Base-by-base conservation (phyloP, 2,329 filamentous ascomycete species). In the Apiospora marii region DNA sequence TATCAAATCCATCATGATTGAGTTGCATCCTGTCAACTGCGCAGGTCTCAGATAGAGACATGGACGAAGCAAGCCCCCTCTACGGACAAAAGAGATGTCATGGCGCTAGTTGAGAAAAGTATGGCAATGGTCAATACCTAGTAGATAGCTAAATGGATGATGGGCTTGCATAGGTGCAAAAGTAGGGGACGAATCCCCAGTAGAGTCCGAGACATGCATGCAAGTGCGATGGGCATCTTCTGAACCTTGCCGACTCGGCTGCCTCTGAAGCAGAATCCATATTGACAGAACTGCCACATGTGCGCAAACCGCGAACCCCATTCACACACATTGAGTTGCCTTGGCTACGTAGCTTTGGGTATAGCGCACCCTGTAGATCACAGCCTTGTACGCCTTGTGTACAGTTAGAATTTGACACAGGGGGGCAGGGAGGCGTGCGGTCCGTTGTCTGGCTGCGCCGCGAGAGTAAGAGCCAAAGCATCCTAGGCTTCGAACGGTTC, bases 371-470 rank as follows among this genome's bases (percentile, higher is more conserved):
- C n/a, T 58, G 58, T 41, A 37, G 58, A 64, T 64, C 58, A 64
- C 58, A 64, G 58, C 58, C 58, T 41, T 64, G 58, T 37, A 30
- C 34, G 58, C 58, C 30, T 64, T 41, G 53, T 61, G 10, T 37
- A 16, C 30, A 22, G 16, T 64, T 64, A 41, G 58, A 64, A 64
- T 64, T 64, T 64, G 58, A 64, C 58, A 64, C 58, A 64, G 16
- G 58, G 30, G n/a, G 58, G 30, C 34, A 37, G 58, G 34, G 58
- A 64, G 34, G 58, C 58, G 58, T 41, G 58, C 58, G 58, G 58
- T 64, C 58, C 58, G 58, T 19, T 64, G 58, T 64, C 58, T 64
- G 58, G 58, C 58, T 64, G 34, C 41, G 58, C 58, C 41, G 58
- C 34, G 22, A n/a, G 30, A 64, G 58, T n/a, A 64, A 64, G 34